Evolutionary conservation across 345 rosid genomes (phyloP).

Genomic region (Gossypium rotundifolium): DNA sequence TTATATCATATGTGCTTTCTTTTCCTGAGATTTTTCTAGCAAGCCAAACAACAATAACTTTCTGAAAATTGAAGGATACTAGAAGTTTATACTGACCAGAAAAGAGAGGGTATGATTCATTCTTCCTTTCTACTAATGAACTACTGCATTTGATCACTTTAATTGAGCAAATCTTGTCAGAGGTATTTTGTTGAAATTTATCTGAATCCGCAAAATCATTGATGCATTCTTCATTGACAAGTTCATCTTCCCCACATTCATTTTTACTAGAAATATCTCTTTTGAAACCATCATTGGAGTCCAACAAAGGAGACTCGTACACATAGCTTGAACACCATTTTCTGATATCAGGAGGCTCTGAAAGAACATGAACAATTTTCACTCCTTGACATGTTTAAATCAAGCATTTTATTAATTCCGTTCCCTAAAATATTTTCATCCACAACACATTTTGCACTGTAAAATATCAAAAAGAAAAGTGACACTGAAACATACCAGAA

Average conservation of each 20-base stretch:
- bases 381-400: background rate
- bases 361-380: slow-evolving; percentile 1
- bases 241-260: slow-evolving; percentile 20
- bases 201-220: slow-evolving; percentile 5
- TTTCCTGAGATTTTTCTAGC: too few relatives aligned
- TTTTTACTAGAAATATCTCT: slow-evolving; percentile 23
- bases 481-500: slow-evolving; percentile 32
- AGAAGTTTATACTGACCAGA: slow-evolving; percentile 39
- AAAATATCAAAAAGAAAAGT: background rate
- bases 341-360: slow-evolving; percentile 57
- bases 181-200: slow-evolving; percentile 6
- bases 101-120: slow-evolving; percentile 17
- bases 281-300: slow-evolving; percentile 31
- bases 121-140: slow-evolving; percentile 10
- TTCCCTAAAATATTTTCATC: background rate
- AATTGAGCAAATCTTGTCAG: slow-evolving; percentile 5
- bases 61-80: background rate
- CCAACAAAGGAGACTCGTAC: slow-evolving; percentile 49
- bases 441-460: too few relatives aligned
- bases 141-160: background rate
- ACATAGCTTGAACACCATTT: slow-evolving; percentile 65
- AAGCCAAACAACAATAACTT: background rate
- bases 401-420: background rate
- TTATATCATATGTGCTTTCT: background rate
- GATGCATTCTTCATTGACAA: slow-evolving; percentile 2